Evolutionary conservation across 257 asterid species (phyloP).

Genomic region (Solanum boliviense): DNA sequence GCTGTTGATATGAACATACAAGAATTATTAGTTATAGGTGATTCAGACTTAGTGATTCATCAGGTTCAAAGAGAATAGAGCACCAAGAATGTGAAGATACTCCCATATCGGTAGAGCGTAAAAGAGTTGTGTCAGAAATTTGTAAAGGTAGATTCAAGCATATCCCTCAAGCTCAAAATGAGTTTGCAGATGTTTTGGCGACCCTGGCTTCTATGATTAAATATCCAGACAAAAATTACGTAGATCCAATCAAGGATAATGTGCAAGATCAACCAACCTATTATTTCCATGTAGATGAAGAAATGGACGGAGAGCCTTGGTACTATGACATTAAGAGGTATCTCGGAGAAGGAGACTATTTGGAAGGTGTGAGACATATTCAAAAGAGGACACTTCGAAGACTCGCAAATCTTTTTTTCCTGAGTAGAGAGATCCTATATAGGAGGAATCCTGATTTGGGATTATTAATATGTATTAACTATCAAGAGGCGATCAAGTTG

Average conservation of each 20-base stretch:
- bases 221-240: neutral
- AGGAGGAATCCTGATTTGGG: too few relatives aligned
- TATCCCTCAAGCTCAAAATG: neutral
- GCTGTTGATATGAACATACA: too few relatives aligned
- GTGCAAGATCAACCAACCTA: neutral
- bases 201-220: neutral
- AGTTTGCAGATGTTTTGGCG: neutral
- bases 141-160: neutral
- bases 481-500: neutral
- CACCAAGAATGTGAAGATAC: too few relatives aligned
- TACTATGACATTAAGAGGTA: neutral
- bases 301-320: neutral
- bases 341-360: neutral
- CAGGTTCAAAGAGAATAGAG: neutral
- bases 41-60: neutral
- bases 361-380: too few relatives aligned
- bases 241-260: neutral
- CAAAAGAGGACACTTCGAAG: too few relatives aligned
- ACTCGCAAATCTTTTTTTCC: neutral
- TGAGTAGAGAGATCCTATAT: too few relatives aligned
- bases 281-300: neutral
- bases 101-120: fast-evolving
- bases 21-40: too few relatives aligned
- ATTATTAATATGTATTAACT: too few relatives aligned
- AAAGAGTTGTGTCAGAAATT: neutral